Base-by-base conservation (phyloP, 169 alveolate species). In the Plasmodium gaboni region DNA sequence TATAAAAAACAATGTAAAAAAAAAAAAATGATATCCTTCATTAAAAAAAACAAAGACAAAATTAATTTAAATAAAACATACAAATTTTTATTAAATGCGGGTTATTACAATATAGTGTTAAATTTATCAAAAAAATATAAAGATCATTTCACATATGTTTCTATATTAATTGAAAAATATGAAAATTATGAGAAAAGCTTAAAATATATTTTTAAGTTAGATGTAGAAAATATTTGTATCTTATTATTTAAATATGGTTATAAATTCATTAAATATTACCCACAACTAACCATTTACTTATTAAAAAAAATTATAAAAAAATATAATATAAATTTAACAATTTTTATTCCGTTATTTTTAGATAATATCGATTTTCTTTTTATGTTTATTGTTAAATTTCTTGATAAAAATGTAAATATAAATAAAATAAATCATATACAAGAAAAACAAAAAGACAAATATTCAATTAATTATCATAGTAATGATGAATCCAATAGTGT, bases 181-280 rank as follows among this genome's bases (percentile, higher is more conserved):
- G 89, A 78, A 78, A 78, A 78, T 59, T 78, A 78, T 22, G 78
- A 78, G 51, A 78, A 78, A 44, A 64, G 89, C 50, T 59, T 78
- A 53, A 78, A 78, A 78, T 78, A 78, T 65, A 78, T 78, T 32
- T 78, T 78, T 48, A 78, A 64, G 46, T 57, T 78, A 26, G 89
- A 78, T 57, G 76, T 78, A 51, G 78, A 78, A 78, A 78, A 78
- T 65, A 78, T 78, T 22, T 78, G 89, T 57, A 78, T 78, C 22
- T 13, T 78, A 24, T 73, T 78, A 8, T 78, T 78, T 51, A 22
- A 68, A 65, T 78, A 78, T 51, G 89, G 89, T 7, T 78, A 78
- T 55, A 78, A 78, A 69, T 78, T 78, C 19, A 78, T 78, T 69
- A 78, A 78, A 78, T 78, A 78, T 26, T 78, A 64, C 60, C 89